phyloP scores from a whole-genome alignment of 2,329 filamentous ascomycete genomes.

The Capronia americana region DNA sequence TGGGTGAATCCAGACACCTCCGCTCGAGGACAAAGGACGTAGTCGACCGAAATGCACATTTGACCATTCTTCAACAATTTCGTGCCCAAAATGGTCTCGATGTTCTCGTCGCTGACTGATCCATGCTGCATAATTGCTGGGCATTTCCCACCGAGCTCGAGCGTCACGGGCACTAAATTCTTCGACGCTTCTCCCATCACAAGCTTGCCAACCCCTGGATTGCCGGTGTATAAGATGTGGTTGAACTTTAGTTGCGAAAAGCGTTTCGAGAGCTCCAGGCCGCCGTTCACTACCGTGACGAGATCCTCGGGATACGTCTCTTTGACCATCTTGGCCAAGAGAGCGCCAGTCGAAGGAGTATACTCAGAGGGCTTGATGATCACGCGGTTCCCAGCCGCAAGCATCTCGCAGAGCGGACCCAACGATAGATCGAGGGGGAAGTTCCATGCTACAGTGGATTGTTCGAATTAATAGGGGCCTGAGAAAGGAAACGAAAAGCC shows the following conservation, averaged over 20 bases:
- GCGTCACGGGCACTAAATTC: constrained; percentile 51
- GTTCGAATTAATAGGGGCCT: not conserved
- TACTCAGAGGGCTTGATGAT: constrained; percentile 56
- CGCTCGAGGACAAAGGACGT: constrained; percentile 50
- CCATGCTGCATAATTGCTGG: constrained; percentile 52
- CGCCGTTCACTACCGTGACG: constrained; percentile 47
- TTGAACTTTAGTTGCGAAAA: constrained; percentile 51
- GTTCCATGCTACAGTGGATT: constrained; percentile 50
- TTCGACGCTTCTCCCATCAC: constrained; percentile 52
- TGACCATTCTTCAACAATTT: constrained; percentile 55
- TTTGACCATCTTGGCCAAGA: constrained; percentile 50
- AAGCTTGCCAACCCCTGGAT: constrained; percentile 47
- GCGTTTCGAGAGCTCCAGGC: constrained; percentile 46
- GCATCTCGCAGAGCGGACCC: constrained; percentile 51
- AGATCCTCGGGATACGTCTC: constrained; percentile 52
- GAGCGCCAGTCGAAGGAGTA: constrained; percentile 44
- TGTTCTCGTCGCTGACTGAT: constrained; percentile 52
- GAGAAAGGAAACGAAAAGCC: not conserved
- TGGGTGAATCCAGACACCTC: constrained; percentile 46
- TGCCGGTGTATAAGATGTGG: constrained; percentile 57
- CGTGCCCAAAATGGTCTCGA: constrained; percentile 51
- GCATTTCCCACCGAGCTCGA: constrained; percentile 56
- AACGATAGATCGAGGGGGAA: constrained; percentile 51
- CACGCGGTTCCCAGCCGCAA: constrained; percentile 52
- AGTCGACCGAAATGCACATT: constrained; percentile 51